Evolutionary conservation across 495 filamentous ascomycete genomes (phyloP).

Genomic region (Niebla homalea): DNA sequence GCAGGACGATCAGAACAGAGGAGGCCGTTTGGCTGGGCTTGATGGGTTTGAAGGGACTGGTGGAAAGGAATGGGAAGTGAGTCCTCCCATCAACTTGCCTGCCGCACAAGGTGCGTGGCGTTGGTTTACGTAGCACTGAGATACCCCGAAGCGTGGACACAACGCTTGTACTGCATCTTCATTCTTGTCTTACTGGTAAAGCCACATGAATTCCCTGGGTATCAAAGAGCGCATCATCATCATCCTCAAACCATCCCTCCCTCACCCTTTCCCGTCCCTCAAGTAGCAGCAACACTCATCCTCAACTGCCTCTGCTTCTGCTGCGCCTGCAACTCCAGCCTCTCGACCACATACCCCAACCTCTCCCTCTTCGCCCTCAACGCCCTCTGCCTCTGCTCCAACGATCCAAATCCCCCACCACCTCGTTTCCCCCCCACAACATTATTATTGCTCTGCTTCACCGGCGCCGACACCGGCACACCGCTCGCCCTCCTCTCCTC

Average conservation of each 20-base stretch:
- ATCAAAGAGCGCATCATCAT: not conserved
- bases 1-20: slow-evolving; percentile 63
- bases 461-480: slow-evolving; percentile 16
- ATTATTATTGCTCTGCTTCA: slow-evolving; percentile 17
- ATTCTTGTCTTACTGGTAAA: not conserved
- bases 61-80: slow-evolving; percentile 8
- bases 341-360: slow-evolving; percentile 62
- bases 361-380: slow-evolving; percentile 65
- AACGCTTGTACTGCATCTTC: not conserved
- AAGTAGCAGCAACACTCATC: slow-evolving; percentile 56
- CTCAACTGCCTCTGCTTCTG: slow-evolving; percentile 62
- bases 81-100: not conserved
- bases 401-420: slow-evolving; percentile 41
- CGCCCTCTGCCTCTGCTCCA: slow-evolving; percentile 48
- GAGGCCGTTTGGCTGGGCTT: slow-evolving; percentile 63
- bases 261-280: not conserved
- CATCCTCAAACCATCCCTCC: not conserved
- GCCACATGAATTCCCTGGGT: not conserved
- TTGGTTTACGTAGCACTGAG: not conserved
- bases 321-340: slow-evolving; percentile 51
- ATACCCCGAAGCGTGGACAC: not conserved
- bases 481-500: slow-evolving; percentile 11
- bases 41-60: slow-evolving; percentile 41
- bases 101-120: not conserved
- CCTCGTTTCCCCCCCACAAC: slow-evolving; percentile 21